Percentiles rank a stretch among this genome's conserved stretches.
Evolutionary conservation across 345 rosid genomes (phyloP).

Genomic region (Acer negundo): DNA sequence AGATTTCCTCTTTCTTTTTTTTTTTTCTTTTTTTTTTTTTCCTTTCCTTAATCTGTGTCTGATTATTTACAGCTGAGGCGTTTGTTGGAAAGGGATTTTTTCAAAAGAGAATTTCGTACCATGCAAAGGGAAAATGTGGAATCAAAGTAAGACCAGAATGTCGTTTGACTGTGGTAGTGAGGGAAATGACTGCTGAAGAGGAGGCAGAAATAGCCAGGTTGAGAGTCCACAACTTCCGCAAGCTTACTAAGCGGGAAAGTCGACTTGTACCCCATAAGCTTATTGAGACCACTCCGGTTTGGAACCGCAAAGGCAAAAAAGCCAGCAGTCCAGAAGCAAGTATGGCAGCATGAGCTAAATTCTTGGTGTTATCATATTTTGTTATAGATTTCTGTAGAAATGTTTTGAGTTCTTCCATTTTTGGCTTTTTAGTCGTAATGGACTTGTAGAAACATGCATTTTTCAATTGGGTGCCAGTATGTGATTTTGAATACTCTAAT

Average conservation of each 20-base stretch:
- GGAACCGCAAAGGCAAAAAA: slow-evolving; percentile 74
- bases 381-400: neutral
- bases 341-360: slow-evolving; percentile 18
- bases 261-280: slow-evolving; percentile 75
- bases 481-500: neutral
- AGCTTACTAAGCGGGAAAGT: slow-evolving; percentile 71
- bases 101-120: slow-evolving; percentile 64
- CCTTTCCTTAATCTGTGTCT: slow-evolving; percentile 1
- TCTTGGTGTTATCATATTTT: neutral
- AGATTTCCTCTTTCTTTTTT: neutral
- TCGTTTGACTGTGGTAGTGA: slow-evolving; percentile 75
- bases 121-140: slow-evolving; percentile 67
- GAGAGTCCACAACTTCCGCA: slow-evolving; percentile 70
- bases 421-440: neutral
- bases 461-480: neutral
- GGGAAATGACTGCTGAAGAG: slow-evolving; percentile 84
- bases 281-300: slow-evolving; percentile 80
- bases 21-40: neutral
- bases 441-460: neutral
- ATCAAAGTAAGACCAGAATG: slow-evolving; percentile 63
- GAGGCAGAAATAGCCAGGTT: slow-evolving; percentile 87
- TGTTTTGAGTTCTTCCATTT: neutral
- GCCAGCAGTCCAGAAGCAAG: neutral
- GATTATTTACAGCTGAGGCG: slow-evolving; percentile 69
- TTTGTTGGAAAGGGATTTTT: slow-evolving; percentile 84